phyloP scores from a whole-genome alignment of 2,329 filamentous ascomycete genomes.

The Alternaria incomplexa region DNA sequence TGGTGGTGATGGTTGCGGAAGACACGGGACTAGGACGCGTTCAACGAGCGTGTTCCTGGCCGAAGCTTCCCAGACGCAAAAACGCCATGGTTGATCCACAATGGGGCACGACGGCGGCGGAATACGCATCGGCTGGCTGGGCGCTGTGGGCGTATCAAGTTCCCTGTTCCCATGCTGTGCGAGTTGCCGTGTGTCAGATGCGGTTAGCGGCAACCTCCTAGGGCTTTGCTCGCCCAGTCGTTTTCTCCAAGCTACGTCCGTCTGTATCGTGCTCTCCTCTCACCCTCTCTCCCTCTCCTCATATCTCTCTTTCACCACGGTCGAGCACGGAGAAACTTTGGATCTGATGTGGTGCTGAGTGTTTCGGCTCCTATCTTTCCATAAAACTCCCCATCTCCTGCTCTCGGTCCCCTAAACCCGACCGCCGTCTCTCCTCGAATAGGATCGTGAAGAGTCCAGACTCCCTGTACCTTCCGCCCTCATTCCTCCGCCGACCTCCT shows the following conservation, averaged over 20 bases:
- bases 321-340: constrained; percentile 47
- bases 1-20: constrained; percentile 21
- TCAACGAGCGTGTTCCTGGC: constrained; percentile 44
- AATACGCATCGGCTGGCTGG: constrained; percentile 19
- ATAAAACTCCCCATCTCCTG: constrained; percentile 45
- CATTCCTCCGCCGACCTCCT: constrained; percentile 24
- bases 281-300: constrained; percentile 35
- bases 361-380: constrained; percentile 42
- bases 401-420: constrained; percentile 42
- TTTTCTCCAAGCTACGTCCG: constrained; percentile 45
- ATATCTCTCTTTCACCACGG: constrained; percentile 41
- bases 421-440: constrained; percentile 45
- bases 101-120: constrained; percentile 20
- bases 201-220: constrained; percentile 35
- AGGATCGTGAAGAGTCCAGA: constrained; percentile 42
- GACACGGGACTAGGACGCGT: constrained; percentile 35
- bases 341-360: constrained; percentile 48
- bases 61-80: constrained; percentile 36
- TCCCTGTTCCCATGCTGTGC: constrained; percentile 42
- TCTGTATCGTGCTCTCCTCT: constrained; percentile 39
- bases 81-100: constrained; percentile 37
- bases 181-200: constrained; percentile 26
- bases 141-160: constrained; percentile 18
- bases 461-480: constrained; percentile 36
- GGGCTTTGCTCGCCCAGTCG: constrained; percentile 41